Evolutionary conservation across 345 rosid genomes (phyloP).

Genomic region (Euphorbia peplus): DNA sequence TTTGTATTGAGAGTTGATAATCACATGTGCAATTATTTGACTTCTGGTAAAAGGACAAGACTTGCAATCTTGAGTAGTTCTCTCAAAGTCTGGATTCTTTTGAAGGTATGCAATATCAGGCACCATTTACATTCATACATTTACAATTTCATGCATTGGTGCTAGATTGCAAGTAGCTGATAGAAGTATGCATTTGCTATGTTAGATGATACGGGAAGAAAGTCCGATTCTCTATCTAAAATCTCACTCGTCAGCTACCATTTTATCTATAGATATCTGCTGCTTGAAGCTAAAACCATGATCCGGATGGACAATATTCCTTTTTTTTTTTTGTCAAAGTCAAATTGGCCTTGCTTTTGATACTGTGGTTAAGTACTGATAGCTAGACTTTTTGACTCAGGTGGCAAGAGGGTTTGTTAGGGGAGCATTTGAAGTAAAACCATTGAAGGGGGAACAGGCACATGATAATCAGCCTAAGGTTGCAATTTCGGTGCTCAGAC

Average conservation of each 20-base stretch:
- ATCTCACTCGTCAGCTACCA: not conserved
- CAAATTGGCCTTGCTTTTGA: not conserved
- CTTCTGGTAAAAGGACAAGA: slow-evolving; percentile 72
- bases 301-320: not conserved
- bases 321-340: not conserved
- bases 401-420: slow-evolving; percentile 81
- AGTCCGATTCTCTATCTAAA: not conserved
- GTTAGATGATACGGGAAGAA: not conserved
- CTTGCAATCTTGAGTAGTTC: slow-evolving; percentile 89
- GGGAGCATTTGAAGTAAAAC: slow-evolving; percentile 82
- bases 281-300: not conserved
- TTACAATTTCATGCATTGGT: not conserved
- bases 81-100: slow-evolving; percentile 88
- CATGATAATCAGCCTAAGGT: slow-evolving; percentile 52
- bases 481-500: slow-evolving; percentile 56
- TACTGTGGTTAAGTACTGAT: slow-evolving; percentile 7
- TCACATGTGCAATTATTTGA: slow-evolving; percentile 81
- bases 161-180: not conserved
- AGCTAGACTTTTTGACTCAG: slow-evolving; percentile 29
- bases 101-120: slow-evolving; percentile 53
- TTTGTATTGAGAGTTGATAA: slow-evolving; percentile 76
- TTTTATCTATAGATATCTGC: not conserved
- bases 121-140: slow-evolving; percentile 2
- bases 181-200: not conserved
- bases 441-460: slow-evolving; percentile 55